Evolutionary conservation across 306 rosid species (phyloP).

Genomic region (Vicia faba): DNA sequence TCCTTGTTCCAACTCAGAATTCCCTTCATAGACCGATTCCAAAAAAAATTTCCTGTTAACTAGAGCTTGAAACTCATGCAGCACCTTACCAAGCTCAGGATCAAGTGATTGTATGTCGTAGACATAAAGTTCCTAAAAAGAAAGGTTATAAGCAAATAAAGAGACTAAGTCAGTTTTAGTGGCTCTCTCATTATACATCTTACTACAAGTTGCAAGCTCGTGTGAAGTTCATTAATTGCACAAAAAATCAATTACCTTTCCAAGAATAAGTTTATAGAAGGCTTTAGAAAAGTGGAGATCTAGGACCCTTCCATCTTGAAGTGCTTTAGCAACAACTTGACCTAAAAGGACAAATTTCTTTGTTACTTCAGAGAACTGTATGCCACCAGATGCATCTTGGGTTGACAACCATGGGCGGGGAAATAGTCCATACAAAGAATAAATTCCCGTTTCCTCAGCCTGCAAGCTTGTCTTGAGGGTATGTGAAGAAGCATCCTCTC

Average conservation of each 20-base stretch:
- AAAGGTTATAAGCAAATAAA: conserved; percentile 29
- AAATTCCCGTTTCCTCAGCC: conserved; percentile 47
- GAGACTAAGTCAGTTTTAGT: conserved; percentile 28
- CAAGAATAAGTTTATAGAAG: conserved; percentile 85
- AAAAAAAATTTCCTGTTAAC: conserved; percentile 56
- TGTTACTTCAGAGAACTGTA: conserved; percentile 59
- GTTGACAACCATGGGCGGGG: conserved; percentile 82
- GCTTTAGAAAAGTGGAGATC: conserved; percentile 90
- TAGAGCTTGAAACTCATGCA: conserved; percentile 87
- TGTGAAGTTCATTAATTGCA: conserved; percentile 27
- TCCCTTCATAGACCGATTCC: conserved; percentile 52
- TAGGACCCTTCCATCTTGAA: conserved; percentile 94
- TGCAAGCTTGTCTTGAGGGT: conserved; percentile 40
- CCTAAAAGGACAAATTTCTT: conserved; percentile 83
- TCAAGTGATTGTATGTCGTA: conserved; percentile 85
- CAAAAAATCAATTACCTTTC: conserved; percentile 63
- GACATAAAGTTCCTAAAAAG: conserved; percentile 67
- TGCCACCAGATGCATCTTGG: conserved; percentile 48
- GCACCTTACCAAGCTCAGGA: conserved; percentile 77
- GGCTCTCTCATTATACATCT: conserved; percentile 15
- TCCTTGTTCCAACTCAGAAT: conserved; percentile 42
- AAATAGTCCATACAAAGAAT: conserved; percentile 68
- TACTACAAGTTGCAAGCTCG: conserved; percentile 26
- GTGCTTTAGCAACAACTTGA: conserved; percentile 85
- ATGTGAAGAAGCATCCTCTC: conserved; percentile 58